Conservation (phyloP, 257 asterid genomes). For the Penstemon barbatus region DNA sequence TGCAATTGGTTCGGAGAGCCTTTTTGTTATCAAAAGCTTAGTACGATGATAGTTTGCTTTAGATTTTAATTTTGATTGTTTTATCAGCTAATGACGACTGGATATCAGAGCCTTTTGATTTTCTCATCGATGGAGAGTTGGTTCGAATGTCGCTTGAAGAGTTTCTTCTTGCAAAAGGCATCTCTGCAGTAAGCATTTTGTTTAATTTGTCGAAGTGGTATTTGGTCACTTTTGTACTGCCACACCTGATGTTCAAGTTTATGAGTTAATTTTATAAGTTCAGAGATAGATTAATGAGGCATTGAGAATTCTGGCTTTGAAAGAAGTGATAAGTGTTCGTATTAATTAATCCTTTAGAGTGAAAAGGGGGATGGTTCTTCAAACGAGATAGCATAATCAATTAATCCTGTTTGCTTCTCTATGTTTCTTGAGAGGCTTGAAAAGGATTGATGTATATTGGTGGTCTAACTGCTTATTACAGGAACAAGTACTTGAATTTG, state of each 20-base stretch:
- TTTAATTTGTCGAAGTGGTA: not conserved
- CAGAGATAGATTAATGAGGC: too few relatives aligned
- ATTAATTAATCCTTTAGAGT: too few relatives aligned
- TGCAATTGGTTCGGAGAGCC: too few relatives aligned
- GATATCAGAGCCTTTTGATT: conserved; percentile 82
- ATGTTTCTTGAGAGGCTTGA: conserved; percentile 11
- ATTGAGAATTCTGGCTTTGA: not conserved
- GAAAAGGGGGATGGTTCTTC: not conserved
- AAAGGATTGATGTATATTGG: not conserved
- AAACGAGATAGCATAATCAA: not conserved
- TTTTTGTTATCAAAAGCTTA: too few relatives aligned
- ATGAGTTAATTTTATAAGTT: not conserved
- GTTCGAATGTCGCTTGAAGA: conserved; percentile 89
- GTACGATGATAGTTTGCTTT: not conserved
- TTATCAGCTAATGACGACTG: conserved; percentile 60
- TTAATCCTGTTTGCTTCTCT: not conserved
- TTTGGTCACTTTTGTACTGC: not conserved
- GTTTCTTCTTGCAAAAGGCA: conserved; percentile 88
- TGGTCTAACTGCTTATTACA: conserved; percentile 30
- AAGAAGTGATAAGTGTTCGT: too few relatives aligned
- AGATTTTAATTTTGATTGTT: conserved; percentile 10
- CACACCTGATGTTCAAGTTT: conserved; percentile 18
- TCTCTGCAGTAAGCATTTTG: conserved; percentile 69
- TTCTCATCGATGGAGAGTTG: conserved; percentile 84
- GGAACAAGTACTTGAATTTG: conserved; percentile 88